Conservation (phyloP, 305 asterid genomes). For the Fraxinus dipetala region DNA sequence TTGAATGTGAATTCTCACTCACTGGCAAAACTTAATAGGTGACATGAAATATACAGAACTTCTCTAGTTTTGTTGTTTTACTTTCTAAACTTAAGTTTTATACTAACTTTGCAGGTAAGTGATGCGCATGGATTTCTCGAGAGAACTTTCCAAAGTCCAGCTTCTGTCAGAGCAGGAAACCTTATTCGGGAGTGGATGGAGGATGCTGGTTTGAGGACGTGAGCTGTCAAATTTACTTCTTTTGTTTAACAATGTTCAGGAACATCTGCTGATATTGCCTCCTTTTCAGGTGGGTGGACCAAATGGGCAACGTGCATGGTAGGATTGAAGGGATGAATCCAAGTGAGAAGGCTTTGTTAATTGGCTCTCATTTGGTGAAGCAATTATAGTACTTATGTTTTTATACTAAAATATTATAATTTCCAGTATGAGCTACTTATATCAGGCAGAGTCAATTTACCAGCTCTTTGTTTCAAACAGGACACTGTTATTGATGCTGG, state of each 20-base stretch:
- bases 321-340: constrained; percentile 72
- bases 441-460: constrained; percentile 6
- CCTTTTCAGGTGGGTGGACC: constrained; percentile 80
- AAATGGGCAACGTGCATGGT: constrained; percentile 96
- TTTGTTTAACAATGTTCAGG: neutral
- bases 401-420: constrained; percentile 11
- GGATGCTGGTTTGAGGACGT: constrained; percentile 92
- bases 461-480: constrained; percentile 40
- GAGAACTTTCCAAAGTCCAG: constrained; percentile 94
- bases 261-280: constrained; percentile 18
- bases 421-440: constrained; percentile 9
- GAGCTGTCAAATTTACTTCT: constrained; percentile 26
- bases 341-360: constrained; percentile 75
- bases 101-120: constrained; percentile 62
- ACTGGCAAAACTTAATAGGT: constrained; percentile 2
- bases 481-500: constrained; percentile 98
- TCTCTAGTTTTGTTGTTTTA: neutral
- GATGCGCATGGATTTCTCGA: constrained; percentile 77
- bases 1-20: constrained; percentile 6
- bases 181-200: constrained; percentile 85
- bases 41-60: neutral
- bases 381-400: constrained; percentile 25
- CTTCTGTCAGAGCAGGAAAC: constrained; percentile 71
- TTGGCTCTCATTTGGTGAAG: constrained; percentile 97
- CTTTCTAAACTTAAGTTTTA: neutral